Base-by-base conservation (phyloP, 352 stramenopile species). In the Pythium angustatum region DNA sequence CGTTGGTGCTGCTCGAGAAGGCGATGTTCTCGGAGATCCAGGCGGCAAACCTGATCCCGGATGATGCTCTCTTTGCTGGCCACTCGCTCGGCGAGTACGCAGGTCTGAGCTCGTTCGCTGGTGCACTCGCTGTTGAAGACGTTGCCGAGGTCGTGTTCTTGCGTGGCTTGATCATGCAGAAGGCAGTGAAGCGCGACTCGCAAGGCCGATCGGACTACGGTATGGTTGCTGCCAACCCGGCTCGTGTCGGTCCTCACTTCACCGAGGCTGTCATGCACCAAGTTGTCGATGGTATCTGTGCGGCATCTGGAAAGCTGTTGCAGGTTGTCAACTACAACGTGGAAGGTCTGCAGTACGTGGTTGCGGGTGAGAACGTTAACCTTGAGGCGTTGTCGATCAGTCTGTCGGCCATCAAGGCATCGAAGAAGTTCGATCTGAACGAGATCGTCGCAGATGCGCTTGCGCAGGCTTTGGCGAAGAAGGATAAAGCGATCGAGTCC, bases 301-400 rank as follows among this genome's bases (percentile, higher is more conserved):
- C 67, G 22, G 71, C 74, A 14, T 91, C 80, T 0, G 71, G 75
- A 14, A 87, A 94, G 70, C 72, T 96, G 10, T 68, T 94, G 7
- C 88, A 96, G 56, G 83, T 96, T 4, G 87, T 96, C 44, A 96
- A 96, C 70, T 95, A 89, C 58, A 96, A 96, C 73, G 81, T 96
- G 11, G 75, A 92, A 58, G 79, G 84, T 62, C 68, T 71, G 7
- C 88, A 96, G 75, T 96, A 96, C 57, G 88, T 96, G 12, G 81
- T 96, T 27, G 87, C 88, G 19, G 87, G 87, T 33, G 83, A 94
- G 27, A 84, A 90, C 22, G 78, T 88, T 11, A 94, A 91, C 58
- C 72, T 96, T 3, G 85, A 94, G 65, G 84, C 85, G 21, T 64
- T 96, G 31, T 91, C 83, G 6, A 71, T 89, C 28, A 73, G 74